Evolutionary conservation across 139 green algal species (phyloP), one percentile per base, ranked within the genome.

Genomic region (Pseudopediastrum boryanum): DNA sequence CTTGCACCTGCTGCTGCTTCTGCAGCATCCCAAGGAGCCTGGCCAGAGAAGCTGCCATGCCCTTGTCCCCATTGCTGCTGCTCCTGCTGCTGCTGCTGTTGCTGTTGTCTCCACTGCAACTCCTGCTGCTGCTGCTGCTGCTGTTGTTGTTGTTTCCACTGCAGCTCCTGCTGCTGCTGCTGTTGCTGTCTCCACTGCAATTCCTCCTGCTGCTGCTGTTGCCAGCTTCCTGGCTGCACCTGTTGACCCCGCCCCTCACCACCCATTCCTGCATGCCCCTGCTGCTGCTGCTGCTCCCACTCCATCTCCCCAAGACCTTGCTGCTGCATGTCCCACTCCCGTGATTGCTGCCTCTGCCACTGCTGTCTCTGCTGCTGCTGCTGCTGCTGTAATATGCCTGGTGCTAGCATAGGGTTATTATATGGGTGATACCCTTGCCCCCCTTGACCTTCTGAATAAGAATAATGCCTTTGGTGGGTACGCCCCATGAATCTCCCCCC

Each of bases 21-120:
- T 78, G 71, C 71, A 68, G 71, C 71, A 58, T 29, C 10, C 58
- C n/a, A 31, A n/a, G n/a, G n/a, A n/a, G n/a, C n/a, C n/a, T n/a
- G n/a, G n/a, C n/a, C n/a, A n/a, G n/a, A n/a, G n/a, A n/a, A n/a
- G n/a, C n/a, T n/a, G n/a, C n/a, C n/a, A n/a, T n/a, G n/a, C n/a
- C n/a, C n/a, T n/a, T n/a, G n/a, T n/a, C n/a, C n/a, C n/a, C n/a
- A n/a, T 19, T 50, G 29, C 44, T 46, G 44, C 9, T 23, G 16
- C 68, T 75, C 42, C 10, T n/a, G 68, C 44, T 64, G 68, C 66
- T 75, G 67, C 48, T 35, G 27, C 67, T 62, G 69, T 36, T 69
- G 69, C 50, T 61, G 12, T 23, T 35, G 29, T 27, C 59, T 42
- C 25, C 39, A 33, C 41, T 73, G 67, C 51, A 35, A 23, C 36